Conservation (phyloP, 2,329 filamentous ascomycete species). For the Chaetomium strumarium region DNA sequence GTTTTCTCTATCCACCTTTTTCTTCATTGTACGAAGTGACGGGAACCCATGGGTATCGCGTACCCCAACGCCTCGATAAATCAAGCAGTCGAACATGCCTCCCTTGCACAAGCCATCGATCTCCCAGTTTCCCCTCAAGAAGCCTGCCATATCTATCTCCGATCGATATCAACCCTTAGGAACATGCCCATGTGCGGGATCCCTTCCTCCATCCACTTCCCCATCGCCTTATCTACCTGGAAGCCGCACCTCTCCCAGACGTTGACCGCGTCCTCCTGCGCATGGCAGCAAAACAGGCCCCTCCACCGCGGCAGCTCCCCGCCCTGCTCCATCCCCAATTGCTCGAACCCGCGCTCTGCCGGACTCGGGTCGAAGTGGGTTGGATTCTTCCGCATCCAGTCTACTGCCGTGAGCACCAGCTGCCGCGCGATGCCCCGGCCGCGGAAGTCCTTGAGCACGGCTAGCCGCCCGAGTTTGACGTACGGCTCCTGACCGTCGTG, state of each 20-base stretch:
- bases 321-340: conserved; percentile 36
- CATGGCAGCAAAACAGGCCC: conserved; percentile 73
- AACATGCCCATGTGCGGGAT: conserved; percentile 87
- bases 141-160: no score
- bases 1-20: conserved; percentile 6
- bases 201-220: conserved; percentile 75
- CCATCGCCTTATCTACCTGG: conserved; percentile 63
- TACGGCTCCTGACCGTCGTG: conserved; percentile 66
- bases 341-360: conserved; percentile 39
- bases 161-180: conserved; percentile 35
- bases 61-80: not conserved
- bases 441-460: conserved; percentile 61
- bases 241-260: conserved; percentile 73
- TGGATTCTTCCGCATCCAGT: conserved; percentile 61
- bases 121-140: not conserved
- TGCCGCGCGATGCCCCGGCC: conserved; percentile 58
- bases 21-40: not conserved
- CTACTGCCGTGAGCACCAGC: conserved; percentile 60
- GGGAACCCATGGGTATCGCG: conserved; percentile 3
- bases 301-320: conserved; percentile 54
- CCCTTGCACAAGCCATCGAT: not conserved
- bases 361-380: conserved; percentile 48
- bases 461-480: conserved; percentile 74
- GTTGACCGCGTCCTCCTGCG: conserved; percentile 59
- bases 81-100: conserved; percentile 2